phyloP scores from a whole-genome alignment of 352 stramenopile species.

The Phytophthora boehmeriae region DNA sequence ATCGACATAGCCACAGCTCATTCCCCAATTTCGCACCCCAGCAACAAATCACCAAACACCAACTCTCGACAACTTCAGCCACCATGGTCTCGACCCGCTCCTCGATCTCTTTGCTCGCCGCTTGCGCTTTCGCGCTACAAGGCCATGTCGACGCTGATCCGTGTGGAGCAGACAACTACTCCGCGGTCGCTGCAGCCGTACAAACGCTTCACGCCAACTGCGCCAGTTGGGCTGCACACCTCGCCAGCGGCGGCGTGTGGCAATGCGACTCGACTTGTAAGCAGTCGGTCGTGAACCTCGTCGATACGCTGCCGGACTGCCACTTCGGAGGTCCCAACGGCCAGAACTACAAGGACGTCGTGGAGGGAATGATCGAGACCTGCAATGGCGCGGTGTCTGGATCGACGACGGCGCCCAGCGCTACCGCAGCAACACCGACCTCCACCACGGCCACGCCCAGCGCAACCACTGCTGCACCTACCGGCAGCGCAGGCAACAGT shows the following conservation, averaged over 20 bases:
- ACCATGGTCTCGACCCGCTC: constrained; percentile 9
- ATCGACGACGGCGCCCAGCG: neutral
- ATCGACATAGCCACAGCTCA: neutral
- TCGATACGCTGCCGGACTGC: constrained; percentile 12
- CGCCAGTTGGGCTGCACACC: constrained; percentile 15
- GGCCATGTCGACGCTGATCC: neutral
- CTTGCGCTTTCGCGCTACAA: neutral
- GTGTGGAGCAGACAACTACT: constrained; percentile 5
- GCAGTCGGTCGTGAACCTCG: constrained; percentile 11
- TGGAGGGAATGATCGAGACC: constrained; percentile 3
- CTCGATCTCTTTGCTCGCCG: neutral
- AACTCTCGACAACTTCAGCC: neutral
- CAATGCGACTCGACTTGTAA: constrained; percentile 17
- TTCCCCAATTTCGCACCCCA: constrained; percentile 4
- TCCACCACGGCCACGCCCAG: constrained; percentile 1
- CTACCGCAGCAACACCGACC: neutral
- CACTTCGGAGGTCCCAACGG: constrained; percentile 17
- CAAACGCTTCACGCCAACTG: constrained; percentile 14
- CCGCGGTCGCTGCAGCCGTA: neutral
- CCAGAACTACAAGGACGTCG: constrained; percentile 18
- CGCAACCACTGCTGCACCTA: neutral
- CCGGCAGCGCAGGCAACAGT: neutral
- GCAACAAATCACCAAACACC: constrained; percentile 8
- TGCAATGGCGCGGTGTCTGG: neutral
- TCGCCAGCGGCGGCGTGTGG: constrained; percentile 18